Conservation (phyloP, 257 asterid genomes). For the Fraxinus excelsior region DNA sequence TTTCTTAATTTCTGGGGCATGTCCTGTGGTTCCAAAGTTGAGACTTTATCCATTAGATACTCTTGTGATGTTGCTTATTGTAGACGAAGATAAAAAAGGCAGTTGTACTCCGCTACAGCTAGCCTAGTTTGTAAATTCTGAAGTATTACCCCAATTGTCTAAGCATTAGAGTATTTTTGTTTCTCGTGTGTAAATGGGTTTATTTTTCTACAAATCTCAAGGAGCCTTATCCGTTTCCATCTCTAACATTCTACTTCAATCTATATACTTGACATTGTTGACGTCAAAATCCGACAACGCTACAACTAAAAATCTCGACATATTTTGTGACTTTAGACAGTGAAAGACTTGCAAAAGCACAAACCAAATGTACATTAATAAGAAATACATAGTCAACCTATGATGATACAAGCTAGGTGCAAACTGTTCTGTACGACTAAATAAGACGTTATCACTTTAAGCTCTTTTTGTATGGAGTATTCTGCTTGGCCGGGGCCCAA, state of each 20-base stretch:
- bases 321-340: not conserved
- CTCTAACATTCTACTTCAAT: too few species aligned
- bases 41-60: slow-evolving; percentile 26
- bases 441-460: not conserved
- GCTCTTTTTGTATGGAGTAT: not conserved
- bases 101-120: slow-evolving; percentile 31
- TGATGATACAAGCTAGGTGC: not conserved
- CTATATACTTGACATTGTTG: too few species aligned
- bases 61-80: slow-evolving; percentile 27
- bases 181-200: slow-evolving; percentile 14
- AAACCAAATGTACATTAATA: not conserved
- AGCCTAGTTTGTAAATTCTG: slow-evolving; percentile 36
- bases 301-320: not conserved
- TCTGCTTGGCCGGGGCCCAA: too few species aligned
- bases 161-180: slow-evolving; percentile 11
- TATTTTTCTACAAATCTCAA: not conserved
- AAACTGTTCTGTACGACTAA: not conserved
- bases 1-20: slow-evolving; percentile 17
- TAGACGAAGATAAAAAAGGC: slow-evolving; percentile 24
- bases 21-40: slow-evolving; percentile 27
- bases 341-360: not conserved
- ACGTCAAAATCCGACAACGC: too few species aligned
- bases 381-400: not conserved
- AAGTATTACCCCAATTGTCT: slow-evolving; percentile 15
- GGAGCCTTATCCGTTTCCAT: too few species aligned